Evolutionary conservation across 2,329 filamentous ascomycete genomes (phyloP).

Genomic region (Pestalotiopsis sp.): DNA sequence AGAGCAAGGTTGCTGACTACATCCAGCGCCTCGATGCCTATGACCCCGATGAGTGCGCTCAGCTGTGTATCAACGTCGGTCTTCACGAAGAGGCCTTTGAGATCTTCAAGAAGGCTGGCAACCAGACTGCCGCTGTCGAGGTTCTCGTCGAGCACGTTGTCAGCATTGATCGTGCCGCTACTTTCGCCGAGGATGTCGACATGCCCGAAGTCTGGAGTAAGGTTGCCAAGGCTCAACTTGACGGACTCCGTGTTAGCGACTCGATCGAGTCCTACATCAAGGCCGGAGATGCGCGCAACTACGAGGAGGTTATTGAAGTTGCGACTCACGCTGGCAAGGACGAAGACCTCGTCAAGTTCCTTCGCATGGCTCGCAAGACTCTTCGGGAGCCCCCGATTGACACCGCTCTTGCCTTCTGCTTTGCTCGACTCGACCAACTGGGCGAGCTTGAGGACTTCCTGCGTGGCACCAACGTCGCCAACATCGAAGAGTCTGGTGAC

Average conservation of each 20-base stretch:
- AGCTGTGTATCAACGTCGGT: constrained; percentile 91
- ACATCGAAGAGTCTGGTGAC: constrained; percentile 95
- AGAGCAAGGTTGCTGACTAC: constrained; percentile 92
- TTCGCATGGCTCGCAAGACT: constrained; percentile 97
- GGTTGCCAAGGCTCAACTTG: constrained; percentile 96
- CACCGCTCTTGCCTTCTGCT: constrained; percentile 91
- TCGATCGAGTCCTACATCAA: constrained; percentile 97
- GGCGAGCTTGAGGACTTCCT: constrained; percentile 96
- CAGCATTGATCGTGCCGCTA: constrained; percentile 95
- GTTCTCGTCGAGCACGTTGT: constrained; percentile 96
- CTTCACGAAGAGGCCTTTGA: constrained; percentile 97
- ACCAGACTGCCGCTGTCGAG: constrained; percentile 83
- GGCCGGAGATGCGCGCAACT: constrained; percentile 89
- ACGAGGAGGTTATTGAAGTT: constrained; percentile 93
- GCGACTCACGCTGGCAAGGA: constrained; percentile 96
- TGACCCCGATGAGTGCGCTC: constrained; percentile 88
- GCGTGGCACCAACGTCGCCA: constrained; percentile 88
- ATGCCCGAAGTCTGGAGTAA: constrained; percentile 96
- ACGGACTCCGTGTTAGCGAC: constrained; percentile 90
- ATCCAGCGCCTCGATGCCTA: constrained; percentile 90
- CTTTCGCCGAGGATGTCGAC: constrained; percentile 93
- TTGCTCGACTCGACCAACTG: constrained; percentile 87
- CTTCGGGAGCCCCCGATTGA: constrained; percentile 92
- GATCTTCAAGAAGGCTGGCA: constrained; percentile 96
- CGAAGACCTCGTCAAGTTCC: constrained; percentile 93